These are phyloP conservation scores for Fraxinus albicans DNA, from an alignment of 305 asterid species.

Conservation along the genomic window DNA sequence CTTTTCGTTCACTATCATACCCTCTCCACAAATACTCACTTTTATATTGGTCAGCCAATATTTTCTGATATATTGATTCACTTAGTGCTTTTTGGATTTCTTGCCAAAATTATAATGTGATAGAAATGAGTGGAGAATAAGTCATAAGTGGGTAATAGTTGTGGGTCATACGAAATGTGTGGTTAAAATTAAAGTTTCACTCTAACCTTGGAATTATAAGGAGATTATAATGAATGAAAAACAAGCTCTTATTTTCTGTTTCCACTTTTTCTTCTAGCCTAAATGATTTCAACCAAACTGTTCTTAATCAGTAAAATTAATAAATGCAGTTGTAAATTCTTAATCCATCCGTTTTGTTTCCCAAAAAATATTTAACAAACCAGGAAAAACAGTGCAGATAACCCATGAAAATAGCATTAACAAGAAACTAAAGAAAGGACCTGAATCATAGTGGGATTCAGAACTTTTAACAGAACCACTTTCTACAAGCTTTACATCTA, in stretches of 20 bases:
- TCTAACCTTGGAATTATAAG: neutral
- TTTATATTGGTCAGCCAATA: neutral
- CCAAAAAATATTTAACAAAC: neutral
- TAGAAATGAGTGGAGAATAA: neutral
- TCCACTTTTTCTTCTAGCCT: neutral
- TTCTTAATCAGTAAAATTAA: neutral
- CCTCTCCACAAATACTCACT: neutral
- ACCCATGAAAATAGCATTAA: neutral
- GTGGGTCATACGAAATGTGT: neutral
- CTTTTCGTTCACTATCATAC: neutral
- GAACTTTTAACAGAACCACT: neutral
- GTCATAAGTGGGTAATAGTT: neutral
- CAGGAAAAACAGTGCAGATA: neutral
- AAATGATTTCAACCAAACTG: neutral
- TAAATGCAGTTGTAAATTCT: neutral
- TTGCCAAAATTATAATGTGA: neutral
- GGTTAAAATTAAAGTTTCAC: neutral
- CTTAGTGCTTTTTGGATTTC: neutral
- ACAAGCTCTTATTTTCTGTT: neutral
- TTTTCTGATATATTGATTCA: neutral
- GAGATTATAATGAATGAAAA: neutral
- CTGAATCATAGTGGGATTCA: neutral
- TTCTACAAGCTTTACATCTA: neutral
- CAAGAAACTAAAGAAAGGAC: neutral
- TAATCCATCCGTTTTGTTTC: neutral